Percentiles rank a stretch among this genome's conserved stretches.
Conservation (phyloP, 768 basidiomycete species). For the Mycena kentingensis region DNA sequence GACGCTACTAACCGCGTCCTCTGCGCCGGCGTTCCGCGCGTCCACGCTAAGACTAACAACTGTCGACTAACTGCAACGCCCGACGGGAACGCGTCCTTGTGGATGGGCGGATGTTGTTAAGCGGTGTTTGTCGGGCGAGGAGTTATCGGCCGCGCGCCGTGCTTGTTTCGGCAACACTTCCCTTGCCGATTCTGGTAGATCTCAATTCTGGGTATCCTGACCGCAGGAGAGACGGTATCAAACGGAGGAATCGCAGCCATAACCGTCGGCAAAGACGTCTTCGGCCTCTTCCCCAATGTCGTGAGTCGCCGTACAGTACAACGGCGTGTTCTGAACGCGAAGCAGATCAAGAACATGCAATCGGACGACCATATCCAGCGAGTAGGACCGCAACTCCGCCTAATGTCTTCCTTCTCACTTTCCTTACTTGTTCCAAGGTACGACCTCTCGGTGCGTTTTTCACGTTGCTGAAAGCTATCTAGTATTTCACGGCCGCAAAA, state of each 20-base stretch:
- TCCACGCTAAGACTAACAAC: slow-evolving; percentile 44
- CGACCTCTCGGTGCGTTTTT: no score
- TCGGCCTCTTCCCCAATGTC: slow-evolving; percentile 2
- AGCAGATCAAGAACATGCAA: slow-evolving; percentile 99
- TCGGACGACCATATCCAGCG: slow-evolving; percentile 98
- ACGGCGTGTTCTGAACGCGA: slow-evolving; percentile 94
- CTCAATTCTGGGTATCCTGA: slow-evolving; percentile 96
- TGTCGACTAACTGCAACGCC: slow-evolving; percentile 40
- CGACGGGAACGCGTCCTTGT: slow-evolving; percentile 45
- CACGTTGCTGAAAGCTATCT: no score
- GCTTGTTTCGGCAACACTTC: no score
- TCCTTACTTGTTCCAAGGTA: no score
- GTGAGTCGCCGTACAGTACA: slow-evolving; percentile 60
- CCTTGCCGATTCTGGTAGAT: slow-evolving; percentile 92
- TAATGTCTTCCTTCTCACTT: no score
- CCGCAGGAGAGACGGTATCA: slow-evolving; percentile 97
- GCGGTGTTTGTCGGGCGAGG: slow-evolving; percentile 78
- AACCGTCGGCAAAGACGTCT: slow-evolving; percentile 88
- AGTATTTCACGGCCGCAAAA: slow-evolving; percentile 48
- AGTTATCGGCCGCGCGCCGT: no score
- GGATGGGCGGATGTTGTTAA: slow-evolving; percentile 60
- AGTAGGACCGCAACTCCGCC: no score
- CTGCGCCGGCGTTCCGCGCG: slow-evolving; percentile 27
- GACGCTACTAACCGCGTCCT: slow-evolving; percentile 29
- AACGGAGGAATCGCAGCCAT: slow-evolving; percentile 96